A percentile compares a stretch with the other conserved stretches of the same genome.
Evolutionary conservation across 371 early-diverging fungal genomes (phyloP).

Genomic region (Choanephora cucurbitarum): DNA sequence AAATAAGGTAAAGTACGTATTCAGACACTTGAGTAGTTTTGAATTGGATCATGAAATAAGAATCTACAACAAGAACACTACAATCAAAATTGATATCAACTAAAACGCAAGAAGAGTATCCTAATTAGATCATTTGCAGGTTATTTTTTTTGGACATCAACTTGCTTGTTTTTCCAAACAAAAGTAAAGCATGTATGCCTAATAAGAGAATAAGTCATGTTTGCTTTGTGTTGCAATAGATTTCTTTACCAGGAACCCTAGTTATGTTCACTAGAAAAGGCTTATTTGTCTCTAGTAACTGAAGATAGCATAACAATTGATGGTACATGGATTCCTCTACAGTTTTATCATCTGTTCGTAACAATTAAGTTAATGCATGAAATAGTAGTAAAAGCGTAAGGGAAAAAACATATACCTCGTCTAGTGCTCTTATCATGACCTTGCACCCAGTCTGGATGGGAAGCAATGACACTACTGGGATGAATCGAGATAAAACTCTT

Average conservation of each 20-base stretch:
- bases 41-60: slow-evolving; percentile 57
- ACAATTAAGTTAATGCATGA: not conserved
- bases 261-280: slow-evolving; percentile 67
- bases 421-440: slow-evolving; percentile 38
- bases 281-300: slow-evolving; percentile 66
- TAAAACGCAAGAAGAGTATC: slow-evolving; percentile 7
- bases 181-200: slow-evolving; percentile 46
- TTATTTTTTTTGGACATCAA: not conserved
- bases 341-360: slow-evolving; percentile 45
- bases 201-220: slow-evolving; percentile 9
- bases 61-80: slow-evolving; percentile 59
- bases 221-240: slow-evolving; percentile 10
- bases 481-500: slow-evolving; percentile 61
- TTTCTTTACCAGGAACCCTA: slow-evolving; percentile 50
- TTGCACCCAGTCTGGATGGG: slow-evolving; percentile 64
- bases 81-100: slow-evolving; percentile 64
- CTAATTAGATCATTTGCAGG: too few species aligned
- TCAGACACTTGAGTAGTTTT: slow-evolving; percentile 43
- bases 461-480: slow-evolving; percentile 62
- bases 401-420: slow-evolving; percentile 36
- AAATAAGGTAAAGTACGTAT: slow-evolving; percentile 31
- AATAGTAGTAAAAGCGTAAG: not conserved
- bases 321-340: slow-evolving; percentile 44
- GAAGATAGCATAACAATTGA: slow-evolving; percentile 62
- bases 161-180: slow-evolving; percentile 46